These are phyloP conservation scores for Phalaenopsis equestris DNA, from an alignment of 106 monocot species.

Conservation along the genomic window DNA sequence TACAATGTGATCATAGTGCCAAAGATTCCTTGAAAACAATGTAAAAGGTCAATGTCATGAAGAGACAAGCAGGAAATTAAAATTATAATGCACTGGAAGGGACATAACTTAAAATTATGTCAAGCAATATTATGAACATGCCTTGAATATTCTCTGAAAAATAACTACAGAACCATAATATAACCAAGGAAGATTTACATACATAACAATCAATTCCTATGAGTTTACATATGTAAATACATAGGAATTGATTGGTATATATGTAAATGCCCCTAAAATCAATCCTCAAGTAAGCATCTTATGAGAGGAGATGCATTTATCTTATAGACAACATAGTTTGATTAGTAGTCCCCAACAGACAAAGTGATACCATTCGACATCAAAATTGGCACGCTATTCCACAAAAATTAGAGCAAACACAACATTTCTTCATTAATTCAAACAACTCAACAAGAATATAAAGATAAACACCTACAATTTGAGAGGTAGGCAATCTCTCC, in stretches of 20 bases:
- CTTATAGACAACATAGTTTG: background rate
- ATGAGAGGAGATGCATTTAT: background rate
- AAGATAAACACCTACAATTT: no score
- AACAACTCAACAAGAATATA: no score
- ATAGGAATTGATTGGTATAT: no score
- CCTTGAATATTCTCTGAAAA: background rate
- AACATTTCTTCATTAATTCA: no score
- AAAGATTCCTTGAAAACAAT: no score
- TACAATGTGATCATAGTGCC: background rate
- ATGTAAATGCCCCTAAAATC: background rate
- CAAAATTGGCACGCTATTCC: no score
- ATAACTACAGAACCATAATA: background rate
- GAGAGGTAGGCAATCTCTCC: no score
- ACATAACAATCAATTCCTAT: no score
- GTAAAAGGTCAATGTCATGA: background rate
- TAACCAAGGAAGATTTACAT: no score
- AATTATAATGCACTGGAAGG: background rate
- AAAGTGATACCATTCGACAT: no score
- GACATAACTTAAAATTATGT: background rate
- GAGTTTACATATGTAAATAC: no score
- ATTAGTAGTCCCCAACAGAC: background rate
- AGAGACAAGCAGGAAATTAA: background rate
- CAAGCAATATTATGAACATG: background rate
- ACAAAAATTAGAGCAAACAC: no score
- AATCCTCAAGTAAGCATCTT: background rate